phyloP scores from a whole-genome alignment of 306 rosid species.

The Phaseolus lunatus region DNA sequence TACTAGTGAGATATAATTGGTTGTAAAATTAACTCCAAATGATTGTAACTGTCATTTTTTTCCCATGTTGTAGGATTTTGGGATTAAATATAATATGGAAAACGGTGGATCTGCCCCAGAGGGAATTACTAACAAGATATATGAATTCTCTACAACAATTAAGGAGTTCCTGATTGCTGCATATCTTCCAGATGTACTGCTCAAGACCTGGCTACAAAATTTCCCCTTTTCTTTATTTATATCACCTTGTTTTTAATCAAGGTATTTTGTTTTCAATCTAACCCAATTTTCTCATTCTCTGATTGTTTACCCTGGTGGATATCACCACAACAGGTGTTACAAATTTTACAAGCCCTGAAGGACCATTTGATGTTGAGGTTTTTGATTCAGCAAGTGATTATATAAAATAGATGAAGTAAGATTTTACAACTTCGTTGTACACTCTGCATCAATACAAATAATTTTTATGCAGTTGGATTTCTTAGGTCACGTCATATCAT shows the following conservation, averaged over 20 bases:
- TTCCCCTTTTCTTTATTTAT: conserved; percentile 16
- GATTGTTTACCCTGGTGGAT: conserved; percentile 71
- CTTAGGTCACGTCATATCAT: background rate
- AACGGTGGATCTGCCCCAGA: conserved; percentile 99
- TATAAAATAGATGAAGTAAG: conserved; percentile 90
- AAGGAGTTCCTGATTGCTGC: conserved; percentile 80
- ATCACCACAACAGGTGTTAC: conserved; percentile 66
- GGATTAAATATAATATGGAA: conserved; percentile 97
- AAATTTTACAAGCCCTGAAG: conserved; percentile 87
- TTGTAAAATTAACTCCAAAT: conserved; percentile 22
- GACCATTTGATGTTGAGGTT: conserved; percentile 94
- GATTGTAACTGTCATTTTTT: conserved; percentile 36
- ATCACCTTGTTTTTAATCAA: background rate
- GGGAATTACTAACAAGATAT: conserved; percentile 88
- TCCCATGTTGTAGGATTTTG: conserved; percentile 86
- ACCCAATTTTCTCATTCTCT: conserved; percentile 37
- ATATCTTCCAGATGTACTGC: conserved; percentile 84
- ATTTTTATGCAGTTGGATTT: conserved; percentile 29
- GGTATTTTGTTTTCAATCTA: conserved; percentile 21
- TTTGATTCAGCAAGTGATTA: conserved; percentile 96
- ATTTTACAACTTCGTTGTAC: conserved; percentile 37
- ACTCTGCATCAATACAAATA: conserved; percentile 20
- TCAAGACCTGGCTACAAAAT: conserved; percentile 35
- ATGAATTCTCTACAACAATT: conserved; percentile 80
- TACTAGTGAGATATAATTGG: conserved; percentile 1